Base-by-base conservation (phyloP, 352 stramenopile species). In the Pythium apleroticum region DNA sequence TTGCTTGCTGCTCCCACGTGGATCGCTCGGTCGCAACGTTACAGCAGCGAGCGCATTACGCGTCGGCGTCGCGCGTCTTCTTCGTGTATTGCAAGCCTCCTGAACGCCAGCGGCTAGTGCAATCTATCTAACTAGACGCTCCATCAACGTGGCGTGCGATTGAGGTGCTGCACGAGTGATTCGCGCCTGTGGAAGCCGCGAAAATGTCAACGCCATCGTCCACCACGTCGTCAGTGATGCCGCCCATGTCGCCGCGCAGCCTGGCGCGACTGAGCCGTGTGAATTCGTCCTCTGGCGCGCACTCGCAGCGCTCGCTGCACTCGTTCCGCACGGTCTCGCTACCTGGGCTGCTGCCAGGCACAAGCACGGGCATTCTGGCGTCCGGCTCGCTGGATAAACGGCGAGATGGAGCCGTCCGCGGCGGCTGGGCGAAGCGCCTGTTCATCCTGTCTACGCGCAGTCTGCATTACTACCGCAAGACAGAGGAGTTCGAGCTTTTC, bases 381-480 rank as follows among this genome's bases (percentile, higher is more conserved):
- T 93, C 86, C 1, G 85, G 87, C 0, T 37, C 84, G 31, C 68
- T 95, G 22, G 87, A 95, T 70, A 95, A 95, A 56, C 85, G 84
- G 35, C 84, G 87, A 39, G 87, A 95, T 55, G 87, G 87, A 19
- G 87, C 87, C 14, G 87, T 95, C 28, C 84, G 87, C 19, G 85
- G 85, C 17, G 87, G 87, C 15, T 95, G 84, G 86, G 85, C 87
- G 22, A 84, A 84, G 55, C 77, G 87, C 1, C 77, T 94, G 41
- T 95, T 95, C 64, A 86, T 95, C 19, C 52, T 95, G 28, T 93
- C 84, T 45, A 91, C 85, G 19, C 80, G 81, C 24, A 89, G 85
- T 41, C 54, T 93, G 37, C 87, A 95, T 55, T 95, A 95, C 67
- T 95, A 91, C 61, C 84, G 87, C 25, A 94, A 94, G 63, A 74